A percentile compares a stretch with the other conserved stretches of the same genome.
Conservation (phyloP, 177 flowering plant genomes). For the Vitis hybrid region DNA sequence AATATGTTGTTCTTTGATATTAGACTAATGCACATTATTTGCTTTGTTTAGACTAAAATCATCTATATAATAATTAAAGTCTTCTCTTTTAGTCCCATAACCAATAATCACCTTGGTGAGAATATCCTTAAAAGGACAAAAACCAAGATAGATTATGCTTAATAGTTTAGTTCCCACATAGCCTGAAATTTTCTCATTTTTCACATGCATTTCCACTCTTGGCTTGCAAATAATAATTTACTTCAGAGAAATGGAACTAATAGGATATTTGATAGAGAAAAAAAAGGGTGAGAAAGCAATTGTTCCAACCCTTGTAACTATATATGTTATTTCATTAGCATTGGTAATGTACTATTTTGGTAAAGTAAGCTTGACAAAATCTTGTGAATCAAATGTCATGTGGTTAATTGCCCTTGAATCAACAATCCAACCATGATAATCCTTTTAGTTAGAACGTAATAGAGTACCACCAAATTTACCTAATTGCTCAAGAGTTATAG, state of each 20-base stretch:
- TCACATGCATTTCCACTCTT: not conserved
- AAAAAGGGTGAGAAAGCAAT: slow-evolving; percentile 10
- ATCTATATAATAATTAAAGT: slow-evolving; percentile 10
- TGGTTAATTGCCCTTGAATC: not conserved
- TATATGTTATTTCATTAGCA: not conserved
- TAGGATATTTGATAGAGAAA: not conserved
- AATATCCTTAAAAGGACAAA: too few species aligned
- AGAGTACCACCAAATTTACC: too few species aligned
- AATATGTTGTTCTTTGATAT: not conserved
- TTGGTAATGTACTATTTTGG: slow-evolving; percentile 6
- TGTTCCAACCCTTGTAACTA: slow-evolving; percentile 5
- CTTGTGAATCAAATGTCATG: slow-evolving; percentile 4
- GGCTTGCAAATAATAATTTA: slow-evolving; percentile 14
- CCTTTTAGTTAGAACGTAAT: too few species aligned
- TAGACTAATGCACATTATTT: not conserved
- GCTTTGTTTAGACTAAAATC: slow-evolving; percentile 2
- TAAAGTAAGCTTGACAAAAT: slow-evolving; percentile 1
- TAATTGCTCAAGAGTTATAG: too few species aligned
- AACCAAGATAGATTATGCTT: not conserved
- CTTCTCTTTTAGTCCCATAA: slow-evolving; percentile 3
- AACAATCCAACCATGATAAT: not conserved
- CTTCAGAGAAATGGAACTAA: slow-evolving; percentile 12
- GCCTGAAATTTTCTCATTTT: not conserved
- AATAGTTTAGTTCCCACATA: slow-evolving; percentile 9
- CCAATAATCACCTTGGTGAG: too few species aligned